Percentiles rank a stretch among this genome's conserved stretches.
phyloP scores from a whole-genome alignment of 2,329 filamentous ascomycete species.

The Juglanconis sp. region DNA sequence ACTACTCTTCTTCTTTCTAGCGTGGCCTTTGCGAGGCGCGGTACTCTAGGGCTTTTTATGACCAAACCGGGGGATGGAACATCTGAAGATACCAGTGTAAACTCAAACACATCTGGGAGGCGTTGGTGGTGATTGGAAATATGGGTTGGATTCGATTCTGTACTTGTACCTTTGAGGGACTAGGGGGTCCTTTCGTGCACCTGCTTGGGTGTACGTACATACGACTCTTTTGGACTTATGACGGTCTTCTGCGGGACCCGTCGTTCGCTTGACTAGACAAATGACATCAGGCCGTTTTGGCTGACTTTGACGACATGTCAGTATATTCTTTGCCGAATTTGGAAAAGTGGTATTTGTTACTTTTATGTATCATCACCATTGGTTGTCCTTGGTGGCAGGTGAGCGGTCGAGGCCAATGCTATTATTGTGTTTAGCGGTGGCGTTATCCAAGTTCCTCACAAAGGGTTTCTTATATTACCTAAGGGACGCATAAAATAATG shows the following conservation, averaged over 20 bases:
- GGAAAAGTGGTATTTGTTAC: no score
- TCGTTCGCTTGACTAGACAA: neutral
- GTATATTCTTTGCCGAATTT: neutral
- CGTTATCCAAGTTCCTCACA: no score
- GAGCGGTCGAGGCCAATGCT: no score
- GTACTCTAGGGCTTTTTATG: neutral
- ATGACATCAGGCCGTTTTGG: neutral
- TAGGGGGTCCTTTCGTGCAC: neutral
- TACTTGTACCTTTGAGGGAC: neutral
- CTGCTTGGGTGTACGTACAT: neutral
- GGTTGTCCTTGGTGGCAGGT: no score
- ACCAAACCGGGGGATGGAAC: neutral
- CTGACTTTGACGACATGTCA: neutral
- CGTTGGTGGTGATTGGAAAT: neutral
- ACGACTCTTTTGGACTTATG: neutral
- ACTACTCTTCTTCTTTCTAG: slow-evolving; percentile 1
- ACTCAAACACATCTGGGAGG: neutral
- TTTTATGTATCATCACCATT: no score
- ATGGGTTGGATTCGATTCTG: neutral
- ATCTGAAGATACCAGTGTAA: neutral
- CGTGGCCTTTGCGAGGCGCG: neutral
- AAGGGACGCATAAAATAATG: no score
- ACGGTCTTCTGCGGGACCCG: neutral
- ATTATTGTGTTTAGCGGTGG: no score
- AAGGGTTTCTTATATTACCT: no score